Base-by-base conservation (phyloP, 2,329 filamentous ascomycete species). In the Nemania abortiva region DNA sequence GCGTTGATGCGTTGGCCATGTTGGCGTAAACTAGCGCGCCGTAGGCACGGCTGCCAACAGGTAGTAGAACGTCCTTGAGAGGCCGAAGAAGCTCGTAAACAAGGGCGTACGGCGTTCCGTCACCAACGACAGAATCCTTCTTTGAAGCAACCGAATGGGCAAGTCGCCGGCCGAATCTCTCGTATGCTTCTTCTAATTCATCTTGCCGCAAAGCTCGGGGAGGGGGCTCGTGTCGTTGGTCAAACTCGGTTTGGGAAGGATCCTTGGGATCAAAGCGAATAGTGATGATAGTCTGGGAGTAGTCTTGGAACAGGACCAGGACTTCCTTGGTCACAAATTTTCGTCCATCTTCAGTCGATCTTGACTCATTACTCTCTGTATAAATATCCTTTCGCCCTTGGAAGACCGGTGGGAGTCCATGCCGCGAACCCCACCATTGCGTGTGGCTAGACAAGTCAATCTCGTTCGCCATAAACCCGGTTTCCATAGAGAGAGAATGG, bases 1-100 rank as follows among this genome's bases (percentile, higher is more conserved):
- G 90, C 3, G 94, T 95, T 6, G 92, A 94, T 1, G 96, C 95
- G 78, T 99, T 99, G 77, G 93, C 96, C 66, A 98, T 88, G 79
- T 99, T 99, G 72, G 93, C 89, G 81, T 99, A 99, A 15, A 99
- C 94, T 27, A 97, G 85, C 4, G 95, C 94, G 69, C 96, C 96
- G 79, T 95, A 99, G 3, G 94, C 89, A 57, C 95, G 92, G 11
- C 90, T 93, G n/a, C 95, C 95, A 6, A 98, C 89, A 0, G 96
- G 95, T 2, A 87, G 84, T 4, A 99, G 87, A 0, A 92, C 94
- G 68, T 92, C 90, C 18, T 87, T 84, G 74, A 94, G 87, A 0
- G 92, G 90, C 45, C 87, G 87, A 59, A 99, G 86, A 6, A 98
- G 88, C 75, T 97, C 91, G 57, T 90, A 83, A n/a, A 98, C 83